These are phyloP conservation scores for Phialophora chinensis DNA, from an alignment of 2,329 filamentous ascomycete genomes.

Conservation along the genomic window DNA sequence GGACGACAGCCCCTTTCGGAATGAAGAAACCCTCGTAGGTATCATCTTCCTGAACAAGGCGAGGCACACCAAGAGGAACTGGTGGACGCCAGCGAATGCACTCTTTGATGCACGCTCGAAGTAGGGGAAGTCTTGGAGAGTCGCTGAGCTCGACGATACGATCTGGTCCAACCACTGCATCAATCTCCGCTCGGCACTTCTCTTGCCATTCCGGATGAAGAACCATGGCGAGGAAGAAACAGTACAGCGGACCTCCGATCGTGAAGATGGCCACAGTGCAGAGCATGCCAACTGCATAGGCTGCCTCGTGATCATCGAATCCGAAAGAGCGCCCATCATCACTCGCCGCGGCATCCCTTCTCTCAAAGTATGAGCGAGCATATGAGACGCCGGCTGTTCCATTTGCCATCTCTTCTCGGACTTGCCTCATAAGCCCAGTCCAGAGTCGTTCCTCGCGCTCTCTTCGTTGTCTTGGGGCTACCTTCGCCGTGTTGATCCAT, in stretches of 20 bases:
- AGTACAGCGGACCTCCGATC: slow-evolving; percentile 40
- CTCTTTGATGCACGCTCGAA: slow-evolving; percentile 52
- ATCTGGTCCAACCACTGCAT: slow-evolving; percentile 49
- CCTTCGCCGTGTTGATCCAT: slow-evolving; percentile 38
- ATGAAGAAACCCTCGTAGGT: slow-evolving; percentile 1
- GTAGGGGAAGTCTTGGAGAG: slow-evolving; percentile 46
- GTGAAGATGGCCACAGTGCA: slow-evolving; percentile 40
- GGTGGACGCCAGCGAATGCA: slow-evolving; percentile 57
- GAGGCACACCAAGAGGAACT: slow-evolving; percentile 57
- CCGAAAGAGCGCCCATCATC: slow-evolving; percentile 31
- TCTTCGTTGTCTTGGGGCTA: slow-evolving; percentile 36
- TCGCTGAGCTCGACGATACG: slow-evolving; percentile 52
- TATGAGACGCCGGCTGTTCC: slow-evolving; percentile 36
- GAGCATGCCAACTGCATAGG: slow-evolving; percentile 40
- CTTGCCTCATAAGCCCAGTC: slow-evolving; percentile 39
- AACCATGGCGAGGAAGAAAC: slow-evolving; percentile 51
- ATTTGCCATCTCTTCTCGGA: slow-evolving; percentile 35
- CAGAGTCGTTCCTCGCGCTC: slow-evolving; percentile 41
- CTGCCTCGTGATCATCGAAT: slow-evolving; percentile 39
- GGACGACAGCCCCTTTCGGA: slow-evolving; percentile 5
- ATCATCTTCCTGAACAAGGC: slow-evolving; percentile 57
- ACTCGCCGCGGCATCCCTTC: slow-evolving; percentile 30
- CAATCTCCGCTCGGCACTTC: slow-evolving; percentile 54
- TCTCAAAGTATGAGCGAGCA: slow-evolving; percentile 38
- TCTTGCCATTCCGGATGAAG: slow-evolving; percentile 57